phyloP scores from a whole-genome alignment of 345 rosid genomes.

The Lumnitzera littorea region DNA sequence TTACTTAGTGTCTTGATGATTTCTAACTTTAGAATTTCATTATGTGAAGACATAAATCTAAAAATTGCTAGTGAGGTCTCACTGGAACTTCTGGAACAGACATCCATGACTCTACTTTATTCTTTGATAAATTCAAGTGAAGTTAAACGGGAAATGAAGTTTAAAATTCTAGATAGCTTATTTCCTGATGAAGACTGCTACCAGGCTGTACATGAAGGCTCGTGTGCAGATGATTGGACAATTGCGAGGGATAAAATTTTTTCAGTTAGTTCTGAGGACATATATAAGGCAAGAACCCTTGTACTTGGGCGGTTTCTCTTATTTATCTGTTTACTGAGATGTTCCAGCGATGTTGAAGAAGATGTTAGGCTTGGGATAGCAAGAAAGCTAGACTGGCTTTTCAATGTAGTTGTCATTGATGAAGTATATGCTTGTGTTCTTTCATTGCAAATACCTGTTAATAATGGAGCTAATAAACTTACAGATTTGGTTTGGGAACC shows the following conservation, averaged over 20 bases:
- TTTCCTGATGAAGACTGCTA: conserved; percentile 31
- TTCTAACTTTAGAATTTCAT: conserved; percentile 46
- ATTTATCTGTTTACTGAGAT: conserved; percentile 50
- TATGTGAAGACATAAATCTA: conserved; percentile 41
- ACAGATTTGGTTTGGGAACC: conserved; percentile 58
- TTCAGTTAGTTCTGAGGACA: conserved; percentile 30
- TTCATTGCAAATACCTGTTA: conserved; percentile 50
- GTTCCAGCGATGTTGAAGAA: conserved; percentile 42
- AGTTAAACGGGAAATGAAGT: conserved; percentile 40
- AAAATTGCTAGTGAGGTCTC: conserved; percentile 56
- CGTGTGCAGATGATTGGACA: conserved; percentile 14
- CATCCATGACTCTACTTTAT: conserved; percentile 47
- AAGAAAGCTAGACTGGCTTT: conserved; percentile 63
- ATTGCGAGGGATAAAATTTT: conserved; percentile 42
- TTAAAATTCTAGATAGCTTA: conserved; percentile 56
- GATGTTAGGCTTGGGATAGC: conserved; percentile 38
- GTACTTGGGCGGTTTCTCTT: conserved; percentile 46
- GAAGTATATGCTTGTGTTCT: conserved; percentile 66
- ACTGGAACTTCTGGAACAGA: conserved; percentile 73
- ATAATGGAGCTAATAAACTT: conserved; percentile 44
- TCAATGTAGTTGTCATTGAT: conserved; percentile 40
- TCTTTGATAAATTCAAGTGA: conserved; percentile 56
- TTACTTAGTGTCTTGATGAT: conserved; percentile 43
- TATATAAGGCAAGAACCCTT: conserved; percentile 26
- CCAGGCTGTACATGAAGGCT: conserved; percentile 18